Percentiles rank a stretch among this genome's conserved stretches.
Conservation (phyloP, 1,284 basidiomycete genomes). For the Trichosporon sp. region DNA sequence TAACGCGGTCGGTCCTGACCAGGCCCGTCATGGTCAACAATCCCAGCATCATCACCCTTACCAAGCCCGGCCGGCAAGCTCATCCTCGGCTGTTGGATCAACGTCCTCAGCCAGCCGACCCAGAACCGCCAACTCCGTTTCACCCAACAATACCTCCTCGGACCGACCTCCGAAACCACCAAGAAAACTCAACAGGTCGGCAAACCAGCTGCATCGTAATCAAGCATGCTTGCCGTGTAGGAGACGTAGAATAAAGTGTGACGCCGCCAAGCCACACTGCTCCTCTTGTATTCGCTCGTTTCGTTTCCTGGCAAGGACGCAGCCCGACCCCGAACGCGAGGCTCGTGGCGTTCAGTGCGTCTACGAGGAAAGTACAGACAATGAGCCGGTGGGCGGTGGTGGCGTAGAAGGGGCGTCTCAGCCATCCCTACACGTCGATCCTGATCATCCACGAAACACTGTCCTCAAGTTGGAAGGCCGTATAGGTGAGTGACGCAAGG, state of each 20-base stretch:
- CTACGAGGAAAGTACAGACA: constrained; percentile 36
- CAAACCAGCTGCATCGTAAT: constrained; percentile 35
- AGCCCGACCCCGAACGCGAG: constrained; percentile 45
- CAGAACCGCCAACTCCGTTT: constrained; percentile 9
- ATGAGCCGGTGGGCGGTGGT: constrained; percentile 13
- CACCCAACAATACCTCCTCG: not conserved
- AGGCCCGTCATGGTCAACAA: not conserved
- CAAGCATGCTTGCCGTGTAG: constrained; percentile 36
- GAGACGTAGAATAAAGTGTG: constrained; percentile 35
- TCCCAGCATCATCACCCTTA: constrained; percentile 13
- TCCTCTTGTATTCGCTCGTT: constrained; percentile 32
- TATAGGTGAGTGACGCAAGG: constrained; percentile 38
- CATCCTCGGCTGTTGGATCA: constrained; percentile 13
- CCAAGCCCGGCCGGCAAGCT: constrained; percentile 5
- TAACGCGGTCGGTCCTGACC: not conserved
- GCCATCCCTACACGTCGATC: constrained; percentile 2
- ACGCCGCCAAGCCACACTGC: constrained; percentile 32
- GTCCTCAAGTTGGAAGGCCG: constrained; percentile 42
- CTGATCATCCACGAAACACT: constrained; percentile 24
- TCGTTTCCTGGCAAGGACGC: constrained; percentile 36
- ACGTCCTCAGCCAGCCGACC: constrained; percentile 3
- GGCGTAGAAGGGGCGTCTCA: not conserved
- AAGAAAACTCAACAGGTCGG: constrained; percentile 34
- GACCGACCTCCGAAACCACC: constrained; percentile 25
- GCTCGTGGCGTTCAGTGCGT: constrained; percentile 43